Conservation (phyloP, 495 filamentous ascomycete genomes). For the Xylaria curta region DNA sequence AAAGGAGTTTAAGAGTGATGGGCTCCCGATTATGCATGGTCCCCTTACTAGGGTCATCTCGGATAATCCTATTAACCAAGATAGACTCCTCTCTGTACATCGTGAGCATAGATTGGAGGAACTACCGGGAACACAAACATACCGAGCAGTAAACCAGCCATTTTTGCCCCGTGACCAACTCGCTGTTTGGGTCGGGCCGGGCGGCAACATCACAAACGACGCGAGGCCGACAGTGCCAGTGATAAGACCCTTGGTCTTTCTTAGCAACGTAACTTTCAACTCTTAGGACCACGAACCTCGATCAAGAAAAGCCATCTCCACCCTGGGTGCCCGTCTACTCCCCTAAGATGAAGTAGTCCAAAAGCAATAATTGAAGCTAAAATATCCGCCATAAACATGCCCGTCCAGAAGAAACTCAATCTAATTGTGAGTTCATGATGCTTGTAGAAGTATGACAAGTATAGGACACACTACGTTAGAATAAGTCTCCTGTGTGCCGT, state of each 20-base stretch:
- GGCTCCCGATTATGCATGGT: conserved; percentile 67
- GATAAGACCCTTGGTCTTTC: conserved; percentile 46
- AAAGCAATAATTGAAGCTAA: conserved; percentile 73
- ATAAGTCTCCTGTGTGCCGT: not conserved
- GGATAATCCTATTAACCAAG: conserved; percentile 74
- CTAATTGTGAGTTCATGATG: conserved; percentile 67
- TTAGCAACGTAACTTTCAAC: not conserved
- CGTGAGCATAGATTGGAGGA: conserved; percentile 11
- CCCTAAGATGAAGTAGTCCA: conserved; percentile 72
- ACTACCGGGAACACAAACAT: conserved; percentile 3
- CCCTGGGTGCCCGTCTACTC: conserved; percentile 63
- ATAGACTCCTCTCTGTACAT: conserved; percentile 64
- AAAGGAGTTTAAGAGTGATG: conserved; percentile 65
- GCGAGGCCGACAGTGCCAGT: conserved; percentile 70
- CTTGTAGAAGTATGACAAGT: conserved; percentile 80
- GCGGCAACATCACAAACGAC: conserved; percentile 71
- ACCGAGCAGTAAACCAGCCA: conserved; percentile 72
- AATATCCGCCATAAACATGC: conserved; percentile 70
- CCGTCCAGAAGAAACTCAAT: conserved; percentile 64
- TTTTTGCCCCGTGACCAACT: conserved; percentile 66
- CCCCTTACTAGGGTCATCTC: conserved; percentile 74
- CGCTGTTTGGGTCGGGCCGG: conserved; percentile 73
- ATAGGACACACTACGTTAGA: conserved; percentile 54
- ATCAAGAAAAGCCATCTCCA: conserved; percentile 80
- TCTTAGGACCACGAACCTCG: conserved; percentile 31